A percentile compares a stretch with the other conserved stretches of the same genome.
These are phyloP conservation scores for Plasmodium billcollinsi DNA, from an alignment of 169 alveolate species.

Conservation along the genomic window DNA sequence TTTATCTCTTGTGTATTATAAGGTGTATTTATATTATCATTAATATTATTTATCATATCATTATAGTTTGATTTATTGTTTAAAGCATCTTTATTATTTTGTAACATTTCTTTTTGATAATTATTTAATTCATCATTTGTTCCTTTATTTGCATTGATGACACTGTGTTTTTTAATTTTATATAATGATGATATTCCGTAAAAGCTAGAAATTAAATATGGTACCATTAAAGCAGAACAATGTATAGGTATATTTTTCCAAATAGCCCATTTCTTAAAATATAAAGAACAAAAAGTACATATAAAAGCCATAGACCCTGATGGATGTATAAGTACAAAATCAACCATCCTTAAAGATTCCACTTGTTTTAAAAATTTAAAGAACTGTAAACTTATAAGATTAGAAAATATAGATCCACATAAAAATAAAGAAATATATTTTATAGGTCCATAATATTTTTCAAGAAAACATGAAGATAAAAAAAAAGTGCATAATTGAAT, in stretches of 20 bases:
- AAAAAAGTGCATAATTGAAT: slow-evolving; percentile 57
- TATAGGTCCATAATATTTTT: slow-evolving; percentile 57
- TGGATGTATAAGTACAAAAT: slow-evolving; percentile 64
- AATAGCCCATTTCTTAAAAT: slow-evolving; percentile 53
- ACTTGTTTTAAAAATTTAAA: slow-evolving; percentile 23
- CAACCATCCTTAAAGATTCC: slow-evolving; percentile 33
- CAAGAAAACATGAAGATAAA: slow-evolving; percentile 70
- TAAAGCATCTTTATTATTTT: neutral
- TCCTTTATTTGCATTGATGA: neutral
- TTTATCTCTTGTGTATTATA: neutral
- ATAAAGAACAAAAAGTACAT: slow-evolving; percentile 66
- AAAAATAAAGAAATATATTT: slow-evolving; percentile 47
- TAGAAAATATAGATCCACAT: slow-evolving; percentile 49
- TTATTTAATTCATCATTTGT: slow-evolving; percentile 3
- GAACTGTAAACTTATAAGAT: slow-evolving; percentile 21
- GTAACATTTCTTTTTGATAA: neutral
- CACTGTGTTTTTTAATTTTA: slow-evolving; percentile 26
- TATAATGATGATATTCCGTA: slow-evolving; percentile 52
- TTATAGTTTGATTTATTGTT: neutral
- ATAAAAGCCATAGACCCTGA: slow-evolving; percentile 75
- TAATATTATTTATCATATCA: neutral
- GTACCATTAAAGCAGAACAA: slow-evolving; percentile 59
- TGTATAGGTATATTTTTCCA: slow-evolving; percentile 67
- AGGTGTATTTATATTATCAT: slow-evolving; percentile 10
- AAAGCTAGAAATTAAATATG: slow-evolving; percentile 45